A percentile compares a stretch with the other conserved stretches of the same genome.
These are phyloP conservation scores for Colletotrichum cuscutae DNA, from an alignment of 2,329 filamentous ascomycete species.

Conservation along the genomic window DNA sequence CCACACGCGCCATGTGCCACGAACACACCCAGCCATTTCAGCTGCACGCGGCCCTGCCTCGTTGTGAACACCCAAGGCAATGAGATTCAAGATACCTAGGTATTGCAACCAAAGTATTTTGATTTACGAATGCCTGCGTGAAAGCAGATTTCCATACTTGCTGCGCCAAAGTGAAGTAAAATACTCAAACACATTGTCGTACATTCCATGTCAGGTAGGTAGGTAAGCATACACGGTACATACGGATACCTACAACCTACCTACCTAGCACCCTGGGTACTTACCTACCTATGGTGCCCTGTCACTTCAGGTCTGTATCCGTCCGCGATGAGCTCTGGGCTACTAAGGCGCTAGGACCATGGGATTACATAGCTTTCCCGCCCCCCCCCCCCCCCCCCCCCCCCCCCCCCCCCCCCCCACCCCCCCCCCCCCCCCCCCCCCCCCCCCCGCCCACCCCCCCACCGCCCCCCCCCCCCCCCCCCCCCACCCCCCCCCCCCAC, in stretches of 20 bases:
- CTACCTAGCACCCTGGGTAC: neutral
- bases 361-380: constrained; percentile 34
- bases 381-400: too few relatives aligned
- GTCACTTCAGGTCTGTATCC: too few relatives aligned
- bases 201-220: too few relatives aligned
- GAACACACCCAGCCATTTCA: neutral
- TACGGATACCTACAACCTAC: too few relatives aligned
- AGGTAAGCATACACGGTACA: too few relatives aligned
- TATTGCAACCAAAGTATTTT: too few relatives aligned
- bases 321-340: neutral
- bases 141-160: too few relatives aligned
- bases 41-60: neutral
- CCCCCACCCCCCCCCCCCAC: constrained; percentile 23
- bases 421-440: constrained; percentile 20
- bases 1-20: constrained; percentile 22
- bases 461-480: constrained; percentile 22
- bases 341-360: constrained; percentile 12
- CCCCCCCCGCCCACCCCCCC: too few relatives aligned
- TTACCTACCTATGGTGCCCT: neutral
- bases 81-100: neutral
- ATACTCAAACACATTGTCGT: too few relatives aligned
- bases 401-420: constrained; percentile 25
- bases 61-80: neutral
- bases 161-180: too few relatives aligned
- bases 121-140: too few relatives aligned